Evolutionary conservation across 441 rosid species (phyloP).

Genomic region (Biscutella laevigata): DNA sequence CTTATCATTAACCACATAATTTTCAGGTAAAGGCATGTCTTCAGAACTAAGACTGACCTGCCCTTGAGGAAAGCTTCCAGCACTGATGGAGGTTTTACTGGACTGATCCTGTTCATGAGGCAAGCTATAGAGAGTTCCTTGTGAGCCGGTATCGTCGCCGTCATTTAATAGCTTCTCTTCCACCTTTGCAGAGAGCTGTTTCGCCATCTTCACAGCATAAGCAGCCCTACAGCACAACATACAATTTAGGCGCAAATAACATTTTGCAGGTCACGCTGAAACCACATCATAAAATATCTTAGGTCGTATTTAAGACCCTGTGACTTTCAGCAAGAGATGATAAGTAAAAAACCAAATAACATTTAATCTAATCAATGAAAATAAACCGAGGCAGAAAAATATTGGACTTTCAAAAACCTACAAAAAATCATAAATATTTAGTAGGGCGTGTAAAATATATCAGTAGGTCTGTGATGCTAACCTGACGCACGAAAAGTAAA

Average conservation of each 20-base stretch:
- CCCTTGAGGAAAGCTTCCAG: slow-evolving; percentile 88
- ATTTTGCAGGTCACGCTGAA: slow-evolving; percentile 10
- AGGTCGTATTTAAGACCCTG: neutral
- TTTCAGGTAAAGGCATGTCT: slow-evolving; percentile 46
- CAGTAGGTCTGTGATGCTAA: slow-evolving; percentile 35
- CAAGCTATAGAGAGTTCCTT: slow-evolving; percentile 77
- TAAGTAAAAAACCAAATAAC: slow-evolving; percentile 6
- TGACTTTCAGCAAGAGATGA: slow-evolving; percentile 9
- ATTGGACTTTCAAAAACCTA: slow-evolving; percentile 1
- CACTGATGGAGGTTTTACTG: slow-evolving; percentile 69
- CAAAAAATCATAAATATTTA: slow-evolving; percentile 7
- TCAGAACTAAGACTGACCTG: slow-evolving; percentile 89
- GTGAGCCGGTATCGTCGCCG: slow-evolving; percentile 71
- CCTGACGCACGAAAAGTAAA: slow-evolving; percentile 97
- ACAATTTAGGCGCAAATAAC: slow-evolving; percentile 9
- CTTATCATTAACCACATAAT: slow-evolving; percentile 43
- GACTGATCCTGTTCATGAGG: slow-evolving; percentile 88
- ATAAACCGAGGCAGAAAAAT: neutral
- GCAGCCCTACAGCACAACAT: slow-evolving; percentile 63
- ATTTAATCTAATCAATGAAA: neutral
- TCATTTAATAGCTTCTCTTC: slow-evolving; percentile 87
- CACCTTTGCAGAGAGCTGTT: slow-evolving; percentile 58
- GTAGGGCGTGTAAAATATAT: slow-evolving; percentile 15
- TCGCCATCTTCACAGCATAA: slow-evolving; percentile 86
- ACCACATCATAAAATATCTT: slow-evolving; percentile 6